phyloP scores from a whole-genome alignment of 495 filamentous ascomycete genomes.

The Filosporella fistucella region DNA sequence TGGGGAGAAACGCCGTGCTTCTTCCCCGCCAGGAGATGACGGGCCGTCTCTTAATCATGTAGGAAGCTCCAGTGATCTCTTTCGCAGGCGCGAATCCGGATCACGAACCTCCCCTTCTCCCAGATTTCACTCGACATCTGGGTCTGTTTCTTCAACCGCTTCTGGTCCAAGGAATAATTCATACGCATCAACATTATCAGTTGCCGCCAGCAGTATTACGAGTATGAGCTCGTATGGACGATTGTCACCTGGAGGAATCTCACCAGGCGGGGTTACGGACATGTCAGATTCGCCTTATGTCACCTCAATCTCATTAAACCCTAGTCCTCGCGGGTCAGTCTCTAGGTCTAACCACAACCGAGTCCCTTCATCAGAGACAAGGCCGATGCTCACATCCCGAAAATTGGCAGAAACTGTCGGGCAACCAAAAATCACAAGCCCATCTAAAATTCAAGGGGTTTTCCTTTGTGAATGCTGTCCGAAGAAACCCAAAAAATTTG shows the following conservation, averaged over 20 bases:
- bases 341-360: conserved; percentile 44
- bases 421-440: conserved; percentile 29
- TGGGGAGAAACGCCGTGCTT: conserved; percentile 75
- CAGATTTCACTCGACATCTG: conserved; percentile 54
- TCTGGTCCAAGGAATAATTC: conserved; percentile 71
- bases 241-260: conserved; percentile 58
- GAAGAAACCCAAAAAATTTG: conserved; percentile 98
- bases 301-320: conserved; percentile 52
- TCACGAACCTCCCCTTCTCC: conserved; percentile 54
- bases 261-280: conserved; percentile 44
- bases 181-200: conserved; percentile 64
- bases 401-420: conserved; percentile 38
- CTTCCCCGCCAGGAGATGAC: conserved; percentile 74
- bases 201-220: conserved; percentile 60
- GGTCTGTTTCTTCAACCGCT: conserved; percentile 70
- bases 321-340: conserved; percentile 51
- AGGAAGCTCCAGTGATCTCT: conserved; percentile 58
- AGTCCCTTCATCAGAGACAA: conserved; percentile 36
- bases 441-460: conserved; percentile 39
- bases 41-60: conserved; percentile 48
- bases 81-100: conserved; percentile 59
- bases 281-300: conserved; percentile 54
- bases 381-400: conserved; percentile 39
- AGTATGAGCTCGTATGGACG: conserved; percentile 69
- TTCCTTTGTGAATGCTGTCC: conserved; percentile 96